These are phyloP conservation scores for Detonula confervacea DNA, from an alignment of 352 stramenopile species.

Conservation along the genomic window DNA sequence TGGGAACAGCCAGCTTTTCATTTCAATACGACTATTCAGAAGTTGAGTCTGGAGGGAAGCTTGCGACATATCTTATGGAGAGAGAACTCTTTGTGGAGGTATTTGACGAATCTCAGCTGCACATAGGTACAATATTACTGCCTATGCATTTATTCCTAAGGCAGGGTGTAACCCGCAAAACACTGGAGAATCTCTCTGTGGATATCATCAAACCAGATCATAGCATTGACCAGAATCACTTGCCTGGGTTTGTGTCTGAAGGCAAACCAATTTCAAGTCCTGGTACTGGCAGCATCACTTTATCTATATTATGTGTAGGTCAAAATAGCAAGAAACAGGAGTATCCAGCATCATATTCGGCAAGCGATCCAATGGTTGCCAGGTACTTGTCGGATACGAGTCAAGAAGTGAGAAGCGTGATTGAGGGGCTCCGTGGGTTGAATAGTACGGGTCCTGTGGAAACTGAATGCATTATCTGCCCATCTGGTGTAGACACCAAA, in stretches of 20 bases:
- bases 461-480: background rate
- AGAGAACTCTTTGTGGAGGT: conserved; percentile 34
- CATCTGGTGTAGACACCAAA: background rate
- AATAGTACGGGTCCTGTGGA: background rate
- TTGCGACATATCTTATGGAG: conserved; percentile 33
- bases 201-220: conserved; percentile 15
- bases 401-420: conserved; percentile 18
- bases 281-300: conserved; percentile 21
- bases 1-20: conserved; percentile 16
- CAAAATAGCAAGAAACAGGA: background rate
- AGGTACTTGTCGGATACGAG: conserved; percentile 30
- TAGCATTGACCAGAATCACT: background rate
- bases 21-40: conserved; percentile 41
- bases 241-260: conserved; percentile 1
- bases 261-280: background rate
- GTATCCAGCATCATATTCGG: background rate
- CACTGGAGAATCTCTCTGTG: conserved; percentile 42
- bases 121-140: conserved; percentile 39
- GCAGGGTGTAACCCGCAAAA: conserved; percentile 28
- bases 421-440: conserved; percentile 7
- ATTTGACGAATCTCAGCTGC: conserved; percentile 22
- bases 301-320: conserved; percentile 32
- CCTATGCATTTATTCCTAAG: conserved; percentile 43
- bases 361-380: conserved; percentile 16
- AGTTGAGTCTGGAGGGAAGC: background rate